Evolutionary conservation across 305 asterid species (phyloP).

Genomic region (Nicotiana rustica): DNA sequence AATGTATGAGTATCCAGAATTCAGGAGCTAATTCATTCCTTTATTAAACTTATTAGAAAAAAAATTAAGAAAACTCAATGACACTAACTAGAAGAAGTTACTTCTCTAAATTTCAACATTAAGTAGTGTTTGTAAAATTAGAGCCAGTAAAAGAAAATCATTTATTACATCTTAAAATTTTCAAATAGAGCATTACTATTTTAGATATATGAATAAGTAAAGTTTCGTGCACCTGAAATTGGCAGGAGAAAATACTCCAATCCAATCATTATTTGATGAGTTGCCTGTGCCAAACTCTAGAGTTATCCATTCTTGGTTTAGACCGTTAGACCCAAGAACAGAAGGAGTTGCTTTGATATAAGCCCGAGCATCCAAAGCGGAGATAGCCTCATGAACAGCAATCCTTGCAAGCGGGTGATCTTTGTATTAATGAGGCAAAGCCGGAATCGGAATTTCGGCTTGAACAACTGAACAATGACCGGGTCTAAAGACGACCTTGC

Average conservation of each 20-base stretch:
- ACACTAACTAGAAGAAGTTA: too few species aligned
- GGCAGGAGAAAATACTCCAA: conserved; percentile 91
- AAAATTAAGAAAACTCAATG: too few species aligned
- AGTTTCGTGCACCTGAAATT: conserved; percentile 67
- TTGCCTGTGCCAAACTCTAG: conserved; percentile 57
- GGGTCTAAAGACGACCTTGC: too few species aligned
- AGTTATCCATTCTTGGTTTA: conserved; percentile 70
- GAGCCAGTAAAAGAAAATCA: not conserved
- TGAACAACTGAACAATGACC: too few species aligned
- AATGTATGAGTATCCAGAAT: too few species aligned
- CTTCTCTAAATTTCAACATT: too few species aligned
- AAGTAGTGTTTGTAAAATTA: too few species aligned
- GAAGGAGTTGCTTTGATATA: conserved; percentile 73
- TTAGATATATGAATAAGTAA: not conserved
- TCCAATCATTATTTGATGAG: conserved; percentile 79
- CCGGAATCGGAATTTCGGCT: too few species aligned
- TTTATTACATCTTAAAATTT: not conserved
- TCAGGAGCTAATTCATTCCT: too few species aligned
- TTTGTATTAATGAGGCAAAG: conserved; percentile 16
- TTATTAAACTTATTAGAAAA: too few species aligned
- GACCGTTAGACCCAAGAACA: conserved; percentile 69
- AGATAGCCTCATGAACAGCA: conserved; percentile 61
- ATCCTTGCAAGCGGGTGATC: conserved; percentile 74
- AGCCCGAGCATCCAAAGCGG: conserved; percentile 63
- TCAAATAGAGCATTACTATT: not conserved